These are phyloP conservation scores for Tolypocladium capitatum DNA, from an alignment of 2,329 filamentous ascomycete genomes.

Conservation along the genomic window DNA sequence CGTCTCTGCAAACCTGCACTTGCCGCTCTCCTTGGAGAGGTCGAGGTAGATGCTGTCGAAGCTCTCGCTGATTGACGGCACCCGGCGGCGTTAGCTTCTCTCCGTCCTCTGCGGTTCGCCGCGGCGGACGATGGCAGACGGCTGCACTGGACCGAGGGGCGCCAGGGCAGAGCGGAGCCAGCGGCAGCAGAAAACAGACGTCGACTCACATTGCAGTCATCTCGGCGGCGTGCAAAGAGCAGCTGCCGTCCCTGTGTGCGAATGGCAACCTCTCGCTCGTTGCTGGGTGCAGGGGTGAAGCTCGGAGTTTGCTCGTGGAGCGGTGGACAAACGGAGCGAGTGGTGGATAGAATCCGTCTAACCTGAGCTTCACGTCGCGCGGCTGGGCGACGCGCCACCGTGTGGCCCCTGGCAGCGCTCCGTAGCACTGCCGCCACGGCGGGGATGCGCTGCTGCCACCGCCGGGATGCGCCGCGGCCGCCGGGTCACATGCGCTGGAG, in stretches of 20 bases:
- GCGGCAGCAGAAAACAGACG: not conserved
- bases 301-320: not conserved
- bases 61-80: constrained; percentile 49
- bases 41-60: constrained; percentile 97
- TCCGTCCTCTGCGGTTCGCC: not conserved
- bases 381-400: not conserved
- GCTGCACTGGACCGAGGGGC: not conserved
- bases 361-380: not conserved
- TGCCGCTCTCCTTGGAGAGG: constrained; percentile 81
- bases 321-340: no score
- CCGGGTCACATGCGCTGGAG: constrained; percentile 2
- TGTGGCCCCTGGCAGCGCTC: no score
- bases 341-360: not conserved
- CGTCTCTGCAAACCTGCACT: constrained; percentile 87
- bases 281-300: not conserved
- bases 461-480: no score
- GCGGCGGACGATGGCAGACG: not conserved
- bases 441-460: no score
- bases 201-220: constrained; percentile 26
- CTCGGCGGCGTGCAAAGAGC: constrained; percentile 5
- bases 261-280: not conserved
- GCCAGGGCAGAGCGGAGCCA: not conserved
- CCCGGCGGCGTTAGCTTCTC: not conserved
- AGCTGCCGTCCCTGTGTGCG: not conserved
- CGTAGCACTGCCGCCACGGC: no score